These are phyloP conservation scores for Millerozyma acaciae DNA, from an alignment of 805 yeast genomes.

Conservation along the genomic window DNA sequence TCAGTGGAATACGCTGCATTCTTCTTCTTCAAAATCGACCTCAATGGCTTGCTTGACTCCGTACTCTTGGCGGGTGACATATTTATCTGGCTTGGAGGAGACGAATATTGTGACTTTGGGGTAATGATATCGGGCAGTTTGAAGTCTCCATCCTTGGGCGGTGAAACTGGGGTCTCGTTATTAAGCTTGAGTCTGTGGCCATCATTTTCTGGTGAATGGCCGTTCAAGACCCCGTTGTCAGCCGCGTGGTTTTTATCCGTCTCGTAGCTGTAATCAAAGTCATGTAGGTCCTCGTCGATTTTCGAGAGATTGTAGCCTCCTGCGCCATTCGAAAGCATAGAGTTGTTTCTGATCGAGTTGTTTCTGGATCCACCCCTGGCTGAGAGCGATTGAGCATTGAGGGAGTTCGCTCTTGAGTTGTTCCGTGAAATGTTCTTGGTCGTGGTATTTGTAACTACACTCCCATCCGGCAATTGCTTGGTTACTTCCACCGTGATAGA, in stretches of 20 bases:
- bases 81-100: neutral
- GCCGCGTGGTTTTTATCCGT: constrained; percentile 27
- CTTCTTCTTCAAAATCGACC: constrained; percentile 32
- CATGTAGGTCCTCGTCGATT: constrained; percentile 42
- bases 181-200: neutral
- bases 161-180: neutral
- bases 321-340: constrained; percentile 11
- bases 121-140: neutral
- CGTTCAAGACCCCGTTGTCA: constrained; percentile 4
- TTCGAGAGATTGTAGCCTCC: constrained; percentile 26
- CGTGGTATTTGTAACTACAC: constrained; percentile 40
- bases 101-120: neutral
- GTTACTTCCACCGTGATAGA: constrained; percentile 9
- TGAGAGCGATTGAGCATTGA: constrained; percentile 10
- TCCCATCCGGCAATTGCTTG: constrained; percentile 34
- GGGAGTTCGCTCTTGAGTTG: constrained; percentile 30
- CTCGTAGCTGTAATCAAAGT: constrained; percentile 40
- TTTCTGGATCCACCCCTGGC: constrained; percentile 10
- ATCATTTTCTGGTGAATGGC: neutral
- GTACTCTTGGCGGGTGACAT: neutral
- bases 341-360: constrained; percentile 18
- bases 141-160: neutral
- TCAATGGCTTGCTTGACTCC: constrained; percentile 22
- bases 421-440: constrained; percentile 36
- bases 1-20: constrained; percentile 7